Conservation (phyloP, 495 filamentous ascomycete genomes). For the Penicillium daleae region DNA sequence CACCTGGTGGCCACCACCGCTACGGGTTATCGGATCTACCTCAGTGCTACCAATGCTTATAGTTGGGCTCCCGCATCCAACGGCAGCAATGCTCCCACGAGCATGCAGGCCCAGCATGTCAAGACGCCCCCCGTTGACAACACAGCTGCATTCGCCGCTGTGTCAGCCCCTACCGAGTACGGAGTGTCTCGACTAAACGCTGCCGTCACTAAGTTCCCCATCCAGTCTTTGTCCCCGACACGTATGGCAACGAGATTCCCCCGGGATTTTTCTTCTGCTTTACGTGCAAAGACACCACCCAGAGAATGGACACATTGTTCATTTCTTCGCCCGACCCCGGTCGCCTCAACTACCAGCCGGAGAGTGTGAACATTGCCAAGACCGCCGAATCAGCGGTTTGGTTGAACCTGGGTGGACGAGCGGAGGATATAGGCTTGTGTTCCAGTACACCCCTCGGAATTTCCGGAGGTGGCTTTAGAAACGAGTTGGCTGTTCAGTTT, state of each 20-base stretch:
- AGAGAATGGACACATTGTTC: conserved; percentile 70
- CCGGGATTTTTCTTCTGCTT: conserved; percentile 93
- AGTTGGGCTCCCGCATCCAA: conserved; percentile 62
- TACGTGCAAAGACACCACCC: conserved; percentile 55
- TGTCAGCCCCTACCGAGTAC: conserved; percentile 6
- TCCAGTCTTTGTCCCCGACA: conserved; percentile 56
- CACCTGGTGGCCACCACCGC: conserved; percentile 90
- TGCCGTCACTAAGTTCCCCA: conserved; percentile 36
- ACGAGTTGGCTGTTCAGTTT: conserved; percentile 93
- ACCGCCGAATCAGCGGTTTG: conserved; percentile 73
- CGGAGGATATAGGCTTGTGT: conserved; percentile 76
- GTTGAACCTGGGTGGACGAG: conserved; percentile 68
- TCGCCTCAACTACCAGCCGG: conserved; percentile 63
- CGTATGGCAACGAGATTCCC: conserved; percentile 68
- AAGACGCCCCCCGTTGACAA: conserved; percentile 78
- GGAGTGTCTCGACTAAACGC: conserved; percentile 33
- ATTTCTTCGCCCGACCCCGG: conserved; percentile 86
- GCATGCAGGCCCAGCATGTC: conserved; percentile 95
- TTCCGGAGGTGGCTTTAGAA: conserved; percentile 82
- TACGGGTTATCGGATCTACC: conserved; percentile 86
- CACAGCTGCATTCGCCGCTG: conserved; percentile 13
- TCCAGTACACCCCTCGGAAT: conserved; percentile 72
- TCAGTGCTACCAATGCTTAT: conserved; percentile 84
- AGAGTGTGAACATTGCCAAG: conserved; percentile 55
- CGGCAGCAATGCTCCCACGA: conserved; percentile 71